Percentiles rank a stretch among this genome's conserved stretches.
Evolutionary conservation across 2,329 filamentous ascomycete genomes (phyloP).

Genomic region (Fusarium heterosporum): DNA sequence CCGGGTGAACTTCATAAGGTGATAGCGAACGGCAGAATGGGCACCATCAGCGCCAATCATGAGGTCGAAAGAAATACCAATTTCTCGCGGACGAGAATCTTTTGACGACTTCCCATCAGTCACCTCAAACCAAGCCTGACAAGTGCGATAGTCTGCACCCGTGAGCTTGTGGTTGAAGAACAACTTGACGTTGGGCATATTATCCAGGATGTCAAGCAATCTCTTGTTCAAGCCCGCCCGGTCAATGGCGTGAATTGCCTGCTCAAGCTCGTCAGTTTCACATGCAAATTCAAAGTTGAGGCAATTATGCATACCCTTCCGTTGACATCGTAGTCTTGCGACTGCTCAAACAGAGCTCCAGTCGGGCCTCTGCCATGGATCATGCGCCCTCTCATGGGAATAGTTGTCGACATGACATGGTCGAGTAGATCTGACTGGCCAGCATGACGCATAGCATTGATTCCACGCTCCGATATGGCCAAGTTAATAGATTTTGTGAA

Average conservation of each 20-base stretch:
- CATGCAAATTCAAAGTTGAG: conserved; percentile 20
- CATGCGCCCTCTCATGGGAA: conserved; percentile 97
- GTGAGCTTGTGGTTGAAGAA: conserved; percentile 95
- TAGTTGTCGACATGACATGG: conserved; percentile 79
- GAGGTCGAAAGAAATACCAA: conserved; percentile 89
- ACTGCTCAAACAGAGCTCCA: conserved; percentile 78
- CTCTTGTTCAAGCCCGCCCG: conserved; percentile 84
- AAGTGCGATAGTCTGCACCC: conserved; percentile 83
- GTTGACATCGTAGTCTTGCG: conserved; percentile 92
- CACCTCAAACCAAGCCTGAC: conserved; percentile 88
- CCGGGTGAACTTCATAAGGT: conserved; percentile 93
- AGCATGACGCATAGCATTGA: conserved; percentile 84
- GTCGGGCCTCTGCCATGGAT: conserved; percentile 79
- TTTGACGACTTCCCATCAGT: conserved; percentile 52
- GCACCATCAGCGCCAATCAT: conserved; percentile 96
- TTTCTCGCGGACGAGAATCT: conserved; percentile 70
- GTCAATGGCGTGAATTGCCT: conserved; percentile 90
- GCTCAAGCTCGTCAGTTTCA: conserved; percentile 18
- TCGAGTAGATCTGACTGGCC: conserved; percentile 76
- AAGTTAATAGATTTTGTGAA: conserved; percentile 99
- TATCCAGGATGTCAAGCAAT: conserved; percentile 84
- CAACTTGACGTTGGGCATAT: conserved; percentile 88
- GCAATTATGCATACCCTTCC: conserved; percentile 72
- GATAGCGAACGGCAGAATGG: conserved; percentile 89
- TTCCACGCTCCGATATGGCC: conserved; percentile 91